Evolutionary conservation across 1,284 basidiomycete genomes (phyloP), one percentile per base, ranked within the genome.

Genomic region (Neonothopanus nambi): DNA sequence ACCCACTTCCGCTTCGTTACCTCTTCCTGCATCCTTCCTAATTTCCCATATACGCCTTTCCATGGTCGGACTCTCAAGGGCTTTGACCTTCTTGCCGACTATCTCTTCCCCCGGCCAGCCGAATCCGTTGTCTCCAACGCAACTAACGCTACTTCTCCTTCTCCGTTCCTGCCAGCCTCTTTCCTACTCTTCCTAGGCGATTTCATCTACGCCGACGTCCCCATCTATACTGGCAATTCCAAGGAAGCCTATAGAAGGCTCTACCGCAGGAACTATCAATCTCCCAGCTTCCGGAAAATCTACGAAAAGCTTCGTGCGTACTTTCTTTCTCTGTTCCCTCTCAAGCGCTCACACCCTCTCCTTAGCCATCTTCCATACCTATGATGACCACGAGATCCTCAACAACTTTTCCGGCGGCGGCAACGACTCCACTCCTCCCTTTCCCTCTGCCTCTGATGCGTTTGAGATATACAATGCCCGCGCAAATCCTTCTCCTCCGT

Each of bases 181-280:
- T 89, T 89, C 60, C 67, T 88, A 67, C 63, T 88, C 11, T 81
- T 87, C 63, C 68, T 88, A 48, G 86, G 87, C 2, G 87, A 91
- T 63, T 85, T 88, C 61, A 86, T 92, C 61, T 91, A 92, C 60
- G 86, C 85, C 5, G 89, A 92, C 63, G 82, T 90, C 1, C 89
- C 89, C 3, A 57, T 75, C 12, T 85, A 82, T 65, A 75, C 77
- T 51, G 83, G 84, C 3, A 79, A 83, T 56, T 68, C 76, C 54
- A 67, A 70, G 52, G 77, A 84, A 48, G 75, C 78, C 6, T 89
- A 87, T 64, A 69, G 79, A 54, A 76, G 85, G 38, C 71, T 87
- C 15, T 90, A 90, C 63, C 71, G 87, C 26, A 77, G 84, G 48
- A 82, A 81, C 57, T 89, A 87, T 57, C 76, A 81, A 26, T 84